Base-by-base conservation (phyloP, 2,329 filamentous ascomycete species). In the Ampelomyces quisqualis region DNA sequence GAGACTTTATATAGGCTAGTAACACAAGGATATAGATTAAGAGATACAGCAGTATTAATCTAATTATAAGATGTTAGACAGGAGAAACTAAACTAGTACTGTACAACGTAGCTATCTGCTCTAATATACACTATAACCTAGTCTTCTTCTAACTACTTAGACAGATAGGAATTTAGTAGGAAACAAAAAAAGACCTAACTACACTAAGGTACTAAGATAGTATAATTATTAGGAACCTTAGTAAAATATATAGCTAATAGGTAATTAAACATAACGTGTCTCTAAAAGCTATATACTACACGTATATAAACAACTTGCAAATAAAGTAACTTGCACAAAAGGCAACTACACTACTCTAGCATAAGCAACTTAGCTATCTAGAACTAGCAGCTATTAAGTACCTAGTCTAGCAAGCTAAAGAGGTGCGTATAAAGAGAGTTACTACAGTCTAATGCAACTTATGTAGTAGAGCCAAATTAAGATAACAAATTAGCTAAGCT, bases 71-170 rank as follows among this genome's bases (percentile, higher is more conserved):
- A 13, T 27, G n/a, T 13, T 13, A 32, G 14, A 27, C 5, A 27
- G 18, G 38, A 19, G 14, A 18, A n/a, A 26, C 10, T 21, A 40
- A 19, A 22, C 24, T 40, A 34, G 14, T 6, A 7, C 31, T 40
- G 14, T 19, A 34, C 17, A 28, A 40, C 20, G 20, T 40, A n/a
- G 31, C 31, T 11, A 24, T 24, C 7, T 40, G 23, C 30, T 15
- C 19, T 19, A 21, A 40, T 20, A 13, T 40, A 24, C 15, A 18
- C 8, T 40, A 28, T 15, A 40, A 40, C 23, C 38, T 40, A 26
- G 38, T 40, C 11, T 40, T 14, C 9, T 40, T 40, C 14, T 17
- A 15, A 21, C 18, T 34, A 8, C 29, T 40, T n/a, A 20, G 24
- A 9, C 10, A 30, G 9, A 7, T 34, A 29, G 15, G 19, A 13